phyloP scores from a whole-genome alignment of 192 early-diverging fungal genomes.

The Podila minutissima region DNA sequence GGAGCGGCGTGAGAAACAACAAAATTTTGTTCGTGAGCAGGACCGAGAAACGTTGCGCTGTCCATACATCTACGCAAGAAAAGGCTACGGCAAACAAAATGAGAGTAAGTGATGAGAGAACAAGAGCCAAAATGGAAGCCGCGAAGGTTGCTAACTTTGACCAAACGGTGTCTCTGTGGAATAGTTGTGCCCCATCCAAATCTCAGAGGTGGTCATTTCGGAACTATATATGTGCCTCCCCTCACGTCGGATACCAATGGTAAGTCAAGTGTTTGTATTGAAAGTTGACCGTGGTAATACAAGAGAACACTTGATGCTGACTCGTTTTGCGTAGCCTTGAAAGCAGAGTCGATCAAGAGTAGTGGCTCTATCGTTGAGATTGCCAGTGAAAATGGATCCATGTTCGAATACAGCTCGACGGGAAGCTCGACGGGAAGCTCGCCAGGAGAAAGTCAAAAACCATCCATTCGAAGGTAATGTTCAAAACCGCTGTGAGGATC shows the following conservation, averaged over 20 bases:
- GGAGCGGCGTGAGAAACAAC: constrained; percentile 59
- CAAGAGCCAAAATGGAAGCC: background rate
- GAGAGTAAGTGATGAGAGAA: background rate
- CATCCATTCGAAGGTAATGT: constrained; percentile 20
- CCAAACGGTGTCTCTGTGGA: background rate
- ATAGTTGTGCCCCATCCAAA: constrained; percentile 29
- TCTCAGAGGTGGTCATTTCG: constrained; percentile 54
- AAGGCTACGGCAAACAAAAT: constrained; percentile 24
- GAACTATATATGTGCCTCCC: constrained; percentile 61
- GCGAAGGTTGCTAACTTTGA: background rate
- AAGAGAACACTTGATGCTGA: background rate
- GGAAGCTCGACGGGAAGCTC: constrained; percentile 6
- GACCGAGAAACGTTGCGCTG: constrained; percentile 71
- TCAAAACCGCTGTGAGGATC: background rate
- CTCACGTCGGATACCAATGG: constrained; percentile 55
- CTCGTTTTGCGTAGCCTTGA: constrained; percentile 7
- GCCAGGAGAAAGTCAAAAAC: background rate
- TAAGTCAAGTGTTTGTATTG: background rate
- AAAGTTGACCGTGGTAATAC: background rate
- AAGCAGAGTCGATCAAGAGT: constrained; percentile 10
- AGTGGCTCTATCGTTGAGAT: constrained; percentile 26
- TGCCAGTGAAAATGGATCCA: constrained; percentile 38
- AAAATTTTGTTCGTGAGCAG: constrained; percentile 67
- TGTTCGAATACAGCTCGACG: constrained; percentile 22
- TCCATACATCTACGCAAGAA: constrained; percentile 62